These are phyloP conservation scores for Fusarium ambrosium DNA, from an alignment of 2,329 filamentous ascomycete genomes.

Conservation along the genomic window DNA sequence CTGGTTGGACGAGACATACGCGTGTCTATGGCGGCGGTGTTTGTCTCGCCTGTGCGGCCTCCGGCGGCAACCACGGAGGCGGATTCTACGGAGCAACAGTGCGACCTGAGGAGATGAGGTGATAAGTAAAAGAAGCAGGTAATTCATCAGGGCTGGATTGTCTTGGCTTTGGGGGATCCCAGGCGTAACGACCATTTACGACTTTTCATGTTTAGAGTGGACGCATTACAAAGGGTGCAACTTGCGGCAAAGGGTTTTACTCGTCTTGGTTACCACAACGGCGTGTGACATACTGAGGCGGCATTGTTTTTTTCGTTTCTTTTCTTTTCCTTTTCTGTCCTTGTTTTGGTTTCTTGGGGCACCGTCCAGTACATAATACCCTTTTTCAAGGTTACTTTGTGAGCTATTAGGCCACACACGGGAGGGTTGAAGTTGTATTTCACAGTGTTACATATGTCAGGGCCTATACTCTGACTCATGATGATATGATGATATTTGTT, in stretches of 20 bases:
- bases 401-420: slow-evolving; percentile 21
- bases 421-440: slow-evolving; percentile 32
- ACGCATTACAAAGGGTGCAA: slow-evolving; percentile 30
- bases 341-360: not conserved
- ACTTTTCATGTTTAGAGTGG: slow-evolving; percentile 41
- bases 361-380: slow-evolving; percentile 39
- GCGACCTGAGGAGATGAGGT: slow-evolving; percentile 65
- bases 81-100: slow-evolving; percentile 69
- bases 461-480: slow-evolving; percentile 34
- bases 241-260: slow-evolving; percentile 31
- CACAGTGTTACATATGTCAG: slow-evolving; percentile 27
- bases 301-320: slow-evolving; percentile 10
- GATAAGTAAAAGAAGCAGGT: slow-evolving; percentile 27
- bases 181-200: slow-evolving; percentile 42
- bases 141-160: not conserved
- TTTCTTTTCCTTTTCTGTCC: slow-evolving; percentile 15
- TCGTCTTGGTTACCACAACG: slow-evolving; percentile 25
- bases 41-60: slow-evolving; percentile 68
- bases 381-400: slow-evolving; percentile 25
- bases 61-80: slow-evolving; percentile 58
- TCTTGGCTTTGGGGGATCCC: slow-evolving; percentile 15
- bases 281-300: slow-evolving; percentile 10
- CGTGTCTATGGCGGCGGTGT: slow-evolving; percentile 71
- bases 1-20: slow-evolving; percentile 70
- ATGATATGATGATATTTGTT: slow-evolving; percentile 38